Base-by-base conservation (phyloP, 495 filamentous ascomycete species). In the Lasiosphaeriaceae sp. region DNA sequence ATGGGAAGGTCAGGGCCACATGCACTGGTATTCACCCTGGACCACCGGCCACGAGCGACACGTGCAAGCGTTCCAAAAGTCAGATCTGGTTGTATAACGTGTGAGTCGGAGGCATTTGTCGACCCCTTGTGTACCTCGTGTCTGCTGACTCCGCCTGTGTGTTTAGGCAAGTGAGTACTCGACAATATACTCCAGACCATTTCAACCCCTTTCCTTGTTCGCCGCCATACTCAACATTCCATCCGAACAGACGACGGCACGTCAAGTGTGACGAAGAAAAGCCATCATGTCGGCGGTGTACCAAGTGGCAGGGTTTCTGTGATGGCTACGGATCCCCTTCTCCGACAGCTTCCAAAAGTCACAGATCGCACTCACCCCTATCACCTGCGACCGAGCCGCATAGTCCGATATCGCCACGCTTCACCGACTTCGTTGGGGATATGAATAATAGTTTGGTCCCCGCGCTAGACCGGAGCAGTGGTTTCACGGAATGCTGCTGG, bases 261-360 rank as follows among this genome's bases (percentile, higher is more conserved):
- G 74, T 85, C 29, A 85, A 84, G 59, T 85, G 82, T 55, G 82
- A 80, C 45, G 80, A 85, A 57, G 69, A 71, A 51, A 81, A 78
- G 63, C 83, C 82, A 0, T 54, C 51, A 6, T 73, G 67, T 47
- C 56, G 61, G 23, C 60, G 68, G 23, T 73, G 66, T 35, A 39
- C 66, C 26, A 67, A 63, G 45, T 63, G 61, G 64, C 62, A 66
- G 35, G 65, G 61, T 34, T 52, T 56, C 35, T 67, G 60, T 57
- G 62, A 69, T 8, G 62, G 65, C 8, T 71, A 68, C 47, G 54
- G 48, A 11, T 14, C 22, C 2, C 14, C 47, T 5, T 20, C 26
- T 16, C 16, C 39, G 7, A 12, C 14, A 43, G 9, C 37, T 21
- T 43, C 47, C 34, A 49, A 19, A 5, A 41, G 26, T 31, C 4